A percentile compares a stretch with the other conserved stretches of the same genome.
Conservation (phyloP, 257 asterid genomes). For the Ilex asprella region DNA sequence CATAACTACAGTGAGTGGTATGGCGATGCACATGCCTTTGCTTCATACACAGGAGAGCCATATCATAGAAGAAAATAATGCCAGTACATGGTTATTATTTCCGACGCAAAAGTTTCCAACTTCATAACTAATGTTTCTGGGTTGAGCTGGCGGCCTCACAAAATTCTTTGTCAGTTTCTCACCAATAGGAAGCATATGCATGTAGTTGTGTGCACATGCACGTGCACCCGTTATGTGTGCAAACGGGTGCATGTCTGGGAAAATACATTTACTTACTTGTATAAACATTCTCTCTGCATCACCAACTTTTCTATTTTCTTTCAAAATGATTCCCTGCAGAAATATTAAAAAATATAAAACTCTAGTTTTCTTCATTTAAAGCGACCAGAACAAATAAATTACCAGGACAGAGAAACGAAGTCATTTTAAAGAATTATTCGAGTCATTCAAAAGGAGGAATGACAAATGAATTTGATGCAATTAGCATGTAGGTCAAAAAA, state of each 20-base stretch:
- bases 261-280: constrained; percentile 44
- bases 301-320: constrained; percentile 70
- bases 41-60: too few relatives aligned
- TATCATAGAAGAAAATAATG: too few relatives aligned
- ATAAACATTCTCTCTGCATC: constrained; percentile 99
- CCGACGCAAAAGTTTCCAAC: too few relatives aligned
- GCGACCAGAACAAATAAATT: background rate
- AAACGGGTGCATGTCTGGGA: background rate
- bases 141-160: too few relatives aligned
- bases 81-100: too few relatives aligned
- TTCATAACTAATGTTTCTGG: too few relatives aligned
- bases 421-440: background rate
- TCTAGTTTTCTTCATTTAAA: background rate
- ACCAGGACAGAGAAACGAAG: background rate
- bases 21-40: too few relatives aligned
- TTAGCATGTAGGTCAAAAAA: background rate
- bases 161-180: too few relatives aligned
- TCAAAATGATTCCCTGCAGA: constrained; percentile 83
- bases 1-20: too few relatives aligned
- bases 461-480: background rate
- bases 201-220: too few relatives aligned
- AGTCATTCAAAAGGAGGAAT: background rate
- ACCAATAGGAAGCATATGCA: too few relatives aligned
- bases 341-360: constrained; percentile 1
- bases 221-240: too few relatives aligned